Conservation (phyloP, 2,329 filamentous ascomycete genomes). For the Aspergillus fructus region DNA sequence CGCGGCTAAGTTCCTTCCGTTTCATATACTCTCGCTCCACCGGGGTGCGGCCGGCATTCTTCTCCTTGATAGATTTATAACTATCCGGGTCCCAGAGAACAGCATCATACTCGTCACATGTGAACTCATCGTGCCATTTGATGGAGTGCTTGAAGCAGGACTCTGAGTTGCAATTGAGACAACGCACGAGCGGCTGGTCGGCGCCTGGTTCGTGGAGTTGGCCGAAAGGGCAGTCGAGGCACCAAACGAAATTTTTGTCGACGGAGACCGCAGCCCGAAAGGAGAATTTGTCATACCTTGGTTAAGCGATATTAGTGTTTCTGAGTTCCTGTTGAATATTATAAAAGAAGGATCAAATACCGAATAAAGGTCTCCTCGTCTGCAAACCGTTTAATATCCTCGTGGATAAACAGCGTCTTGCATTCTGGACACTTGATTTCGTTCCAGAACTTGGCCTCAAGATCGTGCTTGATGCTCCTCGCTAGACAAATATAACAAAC, state of each 20-base stretch:
- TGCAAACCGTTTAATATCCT: conserved; percentile 9
- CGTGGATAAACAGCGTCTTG: conserved; percentile 2
- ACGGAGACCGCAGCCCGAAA: conserved; percentile 5
- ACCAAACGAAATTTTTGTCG: conserved; percentile 14
- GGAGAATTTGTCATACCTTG: conserved; percentile 5
- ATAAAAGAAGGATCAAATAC: background rate
- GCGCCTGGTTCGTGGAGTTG: conserved; percentile 9
- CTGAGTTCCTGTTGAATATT: background rate
- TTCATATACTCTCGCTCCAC: background rate
- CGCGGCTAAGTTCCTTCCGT: background rate
- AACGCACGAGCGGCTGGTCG: conserved; percentile 2
- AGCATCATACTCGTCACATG: conserved; percentile 12
- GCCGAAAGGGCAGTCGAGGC: conserved; percentile 10
- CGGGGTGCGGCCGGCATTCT: background rate
- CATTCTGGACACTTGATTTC: conserved; percentile 14
- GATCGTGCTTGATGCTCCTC: conserved; percentile 11
- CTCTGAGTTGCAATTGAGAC: background rate
- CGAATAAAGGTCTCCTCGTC: conserved; percentile 7
- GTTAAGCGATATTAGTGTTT: background rate
- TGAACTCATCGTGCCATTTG: conserved; percentile 13
- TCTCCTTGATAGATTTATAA: conserved; percentile 2
- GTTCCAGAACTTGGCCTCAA: conserved; percentile 9
- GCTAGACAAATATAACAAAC: conserved; percentile 8
- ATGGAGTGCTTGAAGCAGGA: conserved; percentile 15
- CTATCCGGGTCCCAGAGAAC: conserved; percentile 12